Evolutionary conservation across 164 flowering plant species (phyloP), one percentile per base, ranked within the genome.

Genomic region (Aristolochia contorta): DNA sequence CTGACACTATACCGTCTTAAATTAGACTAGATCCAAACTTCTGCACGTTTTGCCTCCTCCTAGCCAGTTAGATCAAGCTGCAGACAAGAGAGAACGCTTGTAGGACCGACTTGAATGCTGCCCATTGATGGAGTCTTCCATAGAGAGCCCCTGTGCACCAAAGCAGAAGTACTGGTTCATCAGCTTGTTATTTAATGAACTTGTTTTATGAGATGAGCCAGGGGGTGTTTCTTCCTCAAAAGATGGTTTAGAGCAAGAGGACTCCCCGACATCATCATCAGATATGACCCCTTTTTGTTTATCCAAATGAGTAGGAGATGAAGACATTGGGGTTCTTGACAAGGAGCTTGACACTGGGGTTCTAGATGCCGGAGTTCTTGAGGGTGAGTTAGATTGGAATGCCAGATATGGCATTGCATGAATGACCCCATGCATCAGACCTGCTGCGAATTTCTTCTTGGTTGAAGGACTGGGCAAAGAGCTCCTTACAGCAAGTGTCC

Each of bases 121-220:
- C 46, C 58, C 54, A 43, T 30, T 62, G 18, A 57, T 61, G 0
- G 78, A 51, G 47, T 80, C 75, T 56, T 87, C 83, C 55, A 72
- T 70, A 16, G 79, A 77, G 7, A 82, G 54, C 21, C 85, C 80
- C 57, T 84, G 89, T 33, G 85, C 84, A 2, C 98, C 96, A 43
- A 88, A 81, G 64, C 92, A 82, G 58, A 91, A 77, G 62, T 82
- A 85, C 56, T 79, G 77, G 65, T 86, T 91, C 87, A 88, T 84
- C 75, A 80, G 37, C 74, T 64, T 79, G 70, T 76, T 78, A 46
- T 77, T 76, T 16, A 72, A 45, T 12, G 84, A 72, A 48, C 58
- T 37, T 41, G 73, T 74, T 37, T 69, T 81, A 18, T 32, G 63
- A 37, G 58, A 63, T 45, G 25, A 46, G 59, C 9, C 56, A 10